These are phyloP conservation scores for Pharus latifolius DNA, from an alignment of 176 grass and related monocot species.

Conservation along the genomic window DNA sequence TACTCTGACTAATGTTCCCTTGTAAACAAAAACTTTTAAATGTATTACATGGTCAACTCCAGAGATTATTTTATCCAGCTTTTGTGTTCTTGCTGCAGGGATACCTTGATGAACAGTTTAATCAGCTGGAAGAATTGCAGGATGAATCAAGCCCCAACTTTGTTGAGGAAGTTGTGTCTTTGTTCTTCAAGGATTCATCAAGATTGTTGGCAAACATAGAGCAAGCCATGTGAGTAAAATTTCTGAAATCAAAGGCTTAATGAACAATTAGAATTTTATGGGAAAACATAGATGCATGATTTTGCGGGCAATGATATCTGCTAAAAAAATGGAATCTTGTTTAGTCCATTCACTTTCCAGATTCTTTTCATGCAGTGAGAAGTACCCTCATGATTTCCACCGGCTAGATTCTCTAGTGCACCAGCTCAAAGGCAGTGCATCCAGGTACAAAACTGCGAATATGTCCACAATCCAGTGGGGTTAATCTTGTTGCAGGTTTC, in stretches of 20 bases:
- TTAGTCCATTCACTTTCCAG: conserved; percentile 13
- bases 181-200: conserved; percentile 65
- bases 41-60: not conserved
- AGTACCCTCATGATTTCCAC: conserved; percentile 53
- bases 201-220: conserved; percentile 61
- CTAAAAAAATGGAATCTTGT: not conserved
- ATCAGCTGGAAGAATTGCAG: conserved; percentile 68
- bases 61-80: not conserved
- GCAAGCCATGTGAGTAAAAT: conserved; percentile 44
- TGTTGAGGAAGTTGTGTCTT: conserved; percentile 65
- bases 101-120: conserved; percentile 70
- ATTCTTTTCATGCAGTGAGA: conserved; percentile 38
- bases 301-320: conserved; percentile 2
- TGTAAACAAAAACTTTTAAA: not conserved
- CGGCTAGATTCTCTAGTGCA: conserved; percentile 42
- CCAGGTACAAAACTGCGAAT: conserved; percentile 40
- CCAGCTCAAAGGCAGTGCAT: conserved; percentile 55
- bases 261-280: not conserved
- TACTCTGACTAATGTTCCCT: not conserved
- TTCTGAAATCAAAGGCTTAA: not conserved
- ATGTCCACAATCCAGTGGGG: not conserved
- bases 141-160: conserved; percentile 77
- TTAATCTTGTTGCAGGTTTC: not conserved
- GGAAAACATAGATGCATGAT: not conserved
- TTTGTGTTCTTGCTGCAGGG: conserved; percentile 30